Percentiles rank a stretch among this genome's conserved stretches.
Conservation (phyloP, 176 grass and related monocot genomes). For the Phoenix dactylifera region DNA sequence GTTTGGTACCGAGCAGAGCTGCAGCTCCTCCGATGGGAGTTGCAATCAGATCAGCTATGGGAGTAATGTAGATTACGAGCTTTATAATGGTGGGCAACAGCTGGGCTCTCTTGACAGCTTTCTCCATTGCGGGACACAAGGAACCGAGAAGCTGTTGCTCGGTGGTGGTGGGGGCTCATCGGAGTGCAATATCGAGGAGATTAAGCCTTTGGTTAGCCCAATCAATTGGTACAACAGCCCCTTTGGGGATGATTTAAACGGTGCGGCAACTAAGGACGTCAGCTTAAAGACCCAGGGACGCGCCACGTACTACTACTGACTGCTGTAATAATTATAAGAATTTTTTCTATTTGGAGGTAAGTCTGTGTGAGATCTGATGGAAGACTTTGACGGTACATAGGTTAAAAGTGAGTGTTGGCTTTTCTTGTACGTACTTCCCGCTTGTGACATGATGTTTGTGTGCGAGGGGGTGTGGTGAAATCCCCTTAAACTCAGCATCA, state of each 20-base stretch:
- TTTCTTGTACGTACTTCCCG: too few relatives aligned
- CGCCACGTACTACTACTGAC: conserved; percentile 3
- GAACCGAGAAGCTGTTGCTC: conserved; percentile 22
- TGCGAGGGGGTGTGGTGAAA: too few relatives aligned
- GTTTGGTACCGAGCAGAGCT: conserved; percentile 25
- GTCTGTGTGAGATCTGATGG: background rate
- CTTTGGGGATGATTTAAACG: background rate
- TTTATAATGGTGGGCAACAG: conserved; percentile 8
- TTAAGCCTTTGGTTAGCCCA: background rate
- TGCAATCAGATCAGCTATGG: conserved; percentile 10
- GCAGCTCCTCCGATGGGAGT: conserved; percentile 26
- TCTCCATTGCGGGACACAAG: conserved; percentile 20
- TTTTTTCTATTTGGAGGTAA: background rate
- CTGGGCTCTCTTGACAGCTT: conserved; percentile 19
- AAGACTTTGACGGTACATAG: background rate
- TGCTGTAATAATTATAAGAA: background rate
- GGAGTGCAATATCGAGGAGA: background rate
- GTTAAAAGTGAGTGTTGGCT: too few relatives aligned
- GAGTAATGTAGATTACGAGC: conserved; percentile 9
- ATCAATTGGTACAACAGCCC: background rate
- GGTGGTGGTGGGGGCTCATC: background rate
- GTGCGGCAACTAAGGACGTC: background rate
- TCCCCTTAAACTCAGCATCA: too few relatives aligned
- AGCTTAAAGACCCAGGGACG: background rate
- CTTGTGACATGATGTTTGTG: too few relatives aligned